Percentiles rank a stretch among this genome's conserved stretches.
These are phyloP conservation scores for Penicillium sumatraense DNA, from an alignment of 2,329 filamentous ascomycete species.

Conservation along the genomic window DNA sequence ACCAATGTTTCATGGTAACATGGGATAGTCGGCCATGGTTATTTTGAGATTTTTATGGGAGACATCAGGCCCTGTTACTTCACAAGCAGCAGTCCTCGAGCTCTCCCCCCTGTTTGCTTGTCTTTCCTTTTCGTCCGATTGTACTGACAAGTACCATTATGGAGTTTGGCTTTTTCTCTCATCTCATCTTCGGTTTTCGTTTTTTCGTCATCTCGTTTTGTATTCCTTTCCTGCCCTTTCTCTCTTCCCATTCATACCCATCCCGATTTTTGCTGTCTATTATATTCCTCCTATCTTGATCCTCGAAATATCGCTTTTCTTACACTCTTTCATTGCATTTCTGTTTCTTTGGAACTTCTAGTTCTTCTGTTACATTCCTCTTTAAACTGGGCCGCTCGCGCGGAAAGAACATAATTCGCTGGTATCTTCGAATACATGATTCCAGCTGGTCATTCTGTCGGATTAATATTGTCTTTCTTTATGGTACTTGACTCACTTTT, in stretches of 20 bases:
- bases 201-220: constrained; percentile 19
- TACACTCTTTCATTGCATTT: constrained; percentile 16
- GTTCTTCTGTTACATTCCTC: constrained; percentile 5
- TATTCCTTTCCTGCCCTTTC: constrained; percentile 13
- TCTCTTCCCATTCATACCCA: neutral
- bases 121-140: neutral
- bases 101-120: too few species aligned
- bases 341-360: constrained; percentile 4
- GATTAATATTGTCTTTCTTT: constrained; percentile 12
- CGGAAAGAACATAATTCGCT: constrained; percentile 25
- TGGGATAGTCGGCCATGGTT: neutral
- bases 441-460: constrained; percentile 12
- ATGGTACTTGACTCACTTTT: neutral
- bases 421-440: constrained; percentile 12
- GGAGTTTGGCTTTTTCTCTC: constrained; percentile 10
- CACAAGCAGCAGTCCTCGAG: too few species aligned
- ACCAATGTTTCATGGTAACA: neutral
- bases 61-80: too few species aligned
- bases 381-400: constrained; percentile 28
- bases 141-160: neutral
- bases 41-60: constrained; percentile 5
- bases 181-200: constrained; percentile 10
- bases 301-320: constrained; percentile 13
- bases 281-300: constrained; percentile 14
- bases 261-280: constrained; percentile 13